These are phyloP conservation scores for Eucalyptus brandiana DNA, from an alignment of 345 rosid genomes.

Conservation along the genomic window DNA sequence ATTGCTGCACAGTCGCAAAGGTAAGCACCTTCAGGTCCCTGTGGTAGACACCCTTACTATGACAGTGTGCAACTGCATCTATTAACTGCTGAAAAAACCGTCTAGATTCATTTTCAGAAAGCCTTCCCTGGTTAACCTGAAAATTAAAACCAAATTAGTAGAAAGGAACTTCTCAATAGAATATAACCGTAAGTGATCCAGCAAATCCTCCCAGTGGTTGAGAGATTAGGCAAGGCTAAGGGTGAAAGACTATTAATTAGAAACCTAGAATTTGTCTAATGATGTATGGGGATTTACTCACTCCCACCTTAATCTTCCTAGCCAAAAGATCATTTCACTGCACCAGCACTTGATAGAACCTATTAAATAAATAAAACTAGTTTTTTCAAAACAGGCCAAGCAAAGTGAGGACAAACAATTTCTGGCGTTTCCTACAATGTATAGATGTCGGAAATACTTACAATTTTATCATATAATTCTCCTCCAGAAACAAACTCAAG, in stretches of 20 bases:
- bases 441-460: conserved; percentile 11
- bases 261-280: neutral
- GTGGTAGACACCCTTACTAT: conserved; percentile 81
- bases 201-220: neutral
- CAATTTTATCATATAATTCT: conserved; percentile 79
- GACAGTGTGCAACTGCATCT: conserved; percentile 85
- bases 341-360: neutral
- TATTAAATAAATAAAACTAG: neutral
- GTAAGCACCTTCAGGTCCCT: conserved; percentile 77
- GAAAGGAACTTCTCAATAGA: neutral
- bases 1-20: neutral
- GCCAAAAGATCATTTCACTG: neutral
- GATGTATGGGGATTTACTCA: neutral
- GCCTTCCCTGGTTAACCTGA: conserved; percentile 65
- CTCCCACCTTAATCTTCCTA: neutral
- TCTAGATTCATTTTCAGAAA: conserved; percentile 62
- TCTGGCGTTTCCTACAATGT: neutral
- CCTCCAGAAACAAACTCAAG: conserved; percentile 93
- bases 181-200: neutral
- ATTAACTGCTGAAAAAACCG: conserved; percentile 87
- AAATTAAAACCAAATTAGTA: neutral
- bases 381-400: neutral
- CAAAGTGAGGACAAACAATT: neutral
- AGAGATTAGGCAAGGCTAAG: neutral
- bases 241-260: neutral